Percentiles rank a stretch among this genome's conserved stretches.
These are phyloP conservation scores for Onygena corvina DNA, from an alignment of 2,329 filamentous ascomycete genomes.

Conservation along the genomic window DNA sequence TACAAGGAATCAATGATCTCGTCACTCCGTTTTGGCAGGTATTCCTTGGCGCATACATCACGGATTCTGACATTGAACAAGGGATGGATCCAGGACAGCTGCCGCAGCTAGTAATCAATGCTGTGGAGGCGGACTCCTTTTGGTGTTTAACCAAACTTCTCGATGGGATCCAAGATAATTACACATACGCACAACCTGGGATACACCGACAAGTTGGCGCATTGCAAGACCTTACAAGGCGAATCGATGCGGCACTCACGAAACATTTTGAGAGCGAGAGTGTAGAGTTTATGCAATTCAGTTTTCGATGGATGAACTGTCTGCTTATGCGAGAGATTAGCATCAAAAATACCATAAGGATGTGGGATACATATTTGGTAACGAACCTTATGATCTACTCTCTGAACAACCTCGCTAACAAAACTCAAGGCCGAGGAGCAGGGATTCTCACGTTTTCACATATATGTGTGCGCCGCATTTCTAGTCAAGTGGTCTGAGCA, in stretches of 20 bases:
- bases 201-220: conserved; percentile 89
- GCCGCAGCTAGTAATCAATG: conserved; percentile 79
- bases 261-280: conserved; percentile 83
- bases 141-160: conserved; percentile 96
- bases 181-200: conserved; percentile 92
- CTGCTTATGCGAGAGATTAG: conserved; percentile 95
- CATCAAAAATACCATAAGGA: conserved; percentile 89
- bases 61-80: conserved; percentile 79
- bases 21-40: conserved; percentile 98
- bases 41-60: conserved; percentile 87
- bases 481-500: conserved; percentile 97
- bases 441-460: conserved; percentile 94
- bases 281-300: conserved; percentile 98
- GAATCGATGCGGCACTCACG: conserved; percentile 73
- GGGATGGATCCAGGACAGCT: conserved; percentile 96
- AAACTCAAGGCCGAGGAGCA: conserved; percentile 75
- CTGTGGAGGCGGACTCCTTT: conserved; percentile 93
- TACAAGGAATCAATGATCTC: conserved; percentile 96
- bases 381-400: conserved; percentile 9
- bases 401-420: conserved; percentile 15
- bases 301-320: conserved; percentile 99
- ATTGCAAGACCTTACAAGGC: conserved; percentile 74
- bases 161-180: conserved; percentile 98
- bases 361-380: conserved; percentile 99
- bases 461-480: conserved; percentile 96